phyloP scores from a whole-genome alignment of 2,329 filamentous ascomycete genomes.

The Exophiala lecanii-corni region DNA sequence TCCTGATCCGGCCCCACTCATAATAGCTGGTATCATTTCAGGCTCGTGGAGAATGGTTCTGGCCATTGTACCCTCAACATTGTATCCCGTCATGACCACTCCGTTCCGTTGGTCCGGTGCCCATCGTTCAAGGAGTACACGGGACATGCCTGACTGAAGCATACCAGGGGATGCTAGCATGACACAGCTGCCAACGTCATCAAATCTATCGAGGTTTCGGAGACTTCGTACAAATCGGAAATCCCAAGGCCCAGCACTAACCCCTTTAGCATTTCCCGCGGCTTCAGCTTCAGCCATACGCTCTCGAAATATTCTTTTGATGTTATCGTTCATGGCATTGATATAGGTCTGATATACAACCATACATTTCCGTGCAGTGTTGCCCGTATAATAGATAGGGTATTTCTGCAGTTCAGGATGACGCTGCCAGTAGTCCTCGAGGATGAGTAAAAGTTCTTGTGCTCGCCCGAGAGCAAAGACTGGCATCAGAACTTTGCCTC shows the following conservation, averaged over 20 bases:
- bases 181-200: constrained; percentile 90
- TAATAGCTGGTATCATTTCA: constrained; percentile 89
- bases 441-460: constrained; percentile 86
- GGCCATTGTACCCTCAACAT: constrained; percentile 97
- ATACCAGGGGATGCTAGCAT: constrained; percentile 98
- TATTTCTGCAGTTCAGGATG: constrained; percentile 83
- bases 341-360: constrained; percentile 98
- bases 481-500: constrained; percentile 87
- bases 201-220: constrained; percentile 90
- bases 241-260: constrained; percentile 74
- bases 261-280: constrained; percentile 69
- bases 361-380: constrained; percentile 95
- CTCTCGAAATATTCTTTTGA: constrained; percentile 90
- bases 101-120: constrained; percentile 94
- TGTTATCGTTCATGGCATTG: constrained; percentile 98
- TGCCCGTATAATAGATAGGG: constrained; percentile 96
- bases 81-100: constrained; percentile 98
- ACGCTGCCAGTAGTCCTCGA: constrained; percentile 94
- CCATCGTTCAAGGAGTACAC: constrained; percentile 91
- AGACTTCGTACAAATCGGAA: constrained; percentile 91
- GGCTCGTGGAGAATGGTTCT: constrained; percentile 93
- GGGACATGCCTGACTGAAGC: constrained; percentile 92
- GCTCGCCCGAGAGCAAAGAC: constrained; percentile 92
- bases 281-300: constrained; percentile 87
- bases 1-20: constrained; percentile 64